Base-by-base conservation (phyloP, 805 yeast genomes). In the Torulaspora franciscae region DNA sequence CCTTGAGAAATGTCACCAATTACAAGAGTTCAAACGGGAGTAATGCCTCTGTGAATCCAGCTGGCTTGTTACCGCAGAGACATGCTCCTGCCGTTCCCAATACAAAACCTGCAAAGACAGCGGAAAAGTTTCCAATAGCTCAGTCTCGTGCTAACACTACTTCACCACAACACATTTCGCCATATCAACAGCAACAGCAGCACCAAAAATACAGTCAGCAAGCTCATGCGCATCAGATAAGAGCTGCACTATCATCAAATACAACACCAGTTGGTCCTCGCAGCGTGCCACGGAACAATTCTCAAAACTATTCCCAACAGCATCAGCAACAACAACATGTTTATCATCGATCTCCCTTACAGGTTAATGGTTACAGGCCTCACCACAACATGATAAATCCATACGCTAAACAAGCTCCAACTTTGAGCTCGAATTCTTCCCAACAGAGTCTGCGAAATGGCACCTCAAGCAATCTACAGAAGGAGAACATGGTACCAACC, bases 41-140 rank as follows among this genome's bases (percentile, higher is more conserved):
- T 36, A 44, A 33, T 32, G 17, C 43, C 14, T 42, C 51, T 37
- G 46, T 49, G 29, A 40, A 40, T 39, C 43, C 58, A 32, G 46
- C 50, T 39, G 53, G 53, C 25, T 42, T 55, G 35, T 36, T 51
- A 23, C 57, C 60, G 23, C 62, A 54, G 33, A 58, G 63, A 32
- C 61, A 54, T 27, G 61, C 65, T 14, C 61, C 64, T 19, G 40
- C 58, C 11, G 61, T 64, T 14, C 66, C 61, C 32, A 55, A 52
- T 35, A 42, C 46, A 32, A 38, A 38, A n/a, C 43, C 28, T 27
- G 17, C 45, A 10, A 43, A 30, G 14, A 29, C 43, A 7, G 32
- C 48, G 13, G 42, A 41, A 7, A 41, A 45, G 15, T 37, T 44
- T 10, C 25, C 36, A n/a, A 19, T 42, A 15, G 25, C 33, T 27